A percentile compares a stretch with the other conserved stretches of the same genome.
Evolutionary conservation across 768 basidiomycete species (phyloP).

Genomic region (Lactarius quietus): DNA sequence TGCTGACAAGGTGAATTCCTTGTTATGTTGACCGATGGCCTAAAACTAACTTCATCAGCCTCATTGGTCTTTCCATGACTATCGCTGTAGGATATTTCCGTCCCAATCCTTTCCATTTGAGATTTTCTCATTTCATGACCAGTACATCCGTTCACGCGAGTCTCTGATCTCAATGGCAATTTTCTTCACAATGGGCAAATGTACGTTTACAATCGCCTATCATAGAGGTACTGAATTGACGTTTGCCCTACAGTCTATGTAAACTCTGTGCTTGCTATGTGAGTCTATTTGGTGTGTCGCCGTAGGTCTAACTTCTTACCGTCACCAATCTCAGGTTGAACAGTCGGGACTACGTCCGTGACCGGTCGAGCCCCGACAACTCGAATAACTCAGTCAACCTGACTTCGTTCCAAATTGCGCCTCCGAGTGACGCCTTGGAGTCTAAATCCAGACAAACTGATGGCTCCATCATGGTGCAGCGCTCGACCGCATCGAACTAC

Average conservation of each 20-base stretch:
- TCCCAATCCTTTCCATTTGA: neutral
- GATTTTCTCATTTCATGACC: neutral
- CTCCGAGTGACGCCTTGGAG: neutral
- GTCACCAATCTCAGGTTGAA: neutral
- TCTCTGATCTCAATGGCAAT: slow-evolving; percentile 48
- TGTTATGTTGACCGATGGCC: neutral
- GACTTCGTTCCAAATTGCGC: neutral
- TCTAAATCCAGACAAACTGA: no score
- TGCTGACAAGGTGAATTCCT: slow-evolving; percentile 28
- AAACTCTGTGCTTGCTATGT: neutral
- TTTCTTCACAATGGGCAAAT: slow-evolving; percentile 21
- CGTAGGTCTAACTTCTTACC: neutral
- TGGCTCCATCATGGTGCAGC: no score
- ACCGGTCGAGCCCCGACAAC: neutral
- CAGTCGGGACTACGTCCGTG: neutral
- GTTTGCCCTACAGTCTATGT: neutral
- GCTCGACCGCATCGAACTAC: neutral
- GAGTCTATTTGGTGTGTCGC: neutral
- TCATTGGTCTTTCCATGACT: slow-evolving; percentile 25
- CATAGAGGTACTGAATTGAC: neutral
- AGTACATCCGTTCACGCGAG: slow-evolving; percentile 38
- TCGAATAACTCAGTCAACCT: neutral
- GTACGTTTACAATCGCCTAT: neutral
- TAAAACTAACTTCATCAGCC: slow-evolving; percentile 11
- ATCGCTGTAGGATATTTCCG: slow-evolving; percentile 21